Evolutionary conservation across 352 stramenopile species (phyloP).

Genomic region (Phytophthora litchii): DNA sequence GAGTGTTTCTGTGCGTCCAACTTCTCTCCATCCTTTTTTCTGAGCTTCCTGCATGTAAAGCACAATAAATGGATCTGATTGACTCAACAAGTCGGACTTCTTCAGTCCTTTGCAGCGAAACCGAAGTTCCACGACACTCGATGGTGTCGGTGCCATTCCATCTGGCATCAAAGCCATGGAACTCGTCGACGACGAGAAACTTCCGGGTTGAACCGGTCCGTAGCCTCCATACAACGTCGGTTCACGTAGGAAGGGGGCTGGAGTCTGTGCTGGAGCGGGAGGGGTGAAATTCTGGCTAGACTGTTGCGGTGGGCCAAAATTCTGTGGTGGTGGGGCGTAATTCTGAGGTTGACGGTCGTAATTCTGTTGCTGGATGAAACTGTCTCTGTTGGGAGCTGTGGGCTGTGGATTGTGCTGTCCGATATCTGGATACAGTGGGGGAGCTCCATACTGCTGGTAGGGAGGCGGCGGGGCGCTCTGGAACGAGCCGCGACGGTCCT

Average conservation of each 20-base stretch:
- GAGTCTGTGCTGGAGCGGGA: slow-evolving; percentile 10
- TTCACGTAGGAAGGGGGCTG: slow-evolving; percentile 19
- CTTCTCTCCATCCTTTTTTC: slow-evolving; percentile 56
- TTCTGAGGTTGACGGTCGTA: neutral
- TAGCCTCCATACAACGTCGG: slow-evolving; percentile 51
- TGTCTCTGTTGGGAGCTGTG: slow-evolving; percentile 19
- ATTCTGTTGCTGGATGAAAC: slow-evolving; percentile 16
- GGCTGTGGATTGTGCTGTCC: slow-evolving; percentile 11
- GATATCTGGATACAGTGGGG: slow-evolving; percentile 30
- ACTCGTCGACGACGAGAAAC: slow-evolving; percentile 23
- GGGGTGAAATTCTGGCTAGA: slow-evolving; percentile 14
- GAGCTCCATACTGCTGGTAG: slow-evolving; percentile 22
- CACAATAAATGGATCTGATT: slow-evolving; percentile 80
- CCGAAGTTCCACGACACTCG: slow-evolving; percentile 71
- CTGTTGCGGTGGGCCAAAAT: slow-evolving; percentile 7
- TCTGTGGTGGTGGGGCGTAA: slow-evolving; percentile 4
- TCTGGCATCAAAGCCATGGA: slow-evolving; percentile 29
- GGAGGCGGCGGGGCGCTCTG: slow-evolving; percentile 13
- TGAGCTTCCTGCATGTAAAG: slow-evolving; percentile 69
- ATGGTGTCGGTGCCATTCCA: slow-evolving; percentile 38
- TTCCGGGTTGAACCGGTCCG: slow-evolving; percentile 40
- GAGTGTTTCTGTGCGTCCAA: slow-evolving; percentile 83
- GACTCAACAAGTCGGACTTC: slow-evolving; percentile 70
- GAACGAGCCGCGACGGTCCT: slow-evolving; percentile 37
- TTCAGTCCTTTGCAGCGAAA: slow-evolving; percentile 77